Percentiles rank a stretch among this genome's conserved stretches.
Evolutionary conservation across 2,329 filamentous ascomycete genomes (phyloP).

Genomic region (Graphilbum ipis-grandicollis): DNA sequence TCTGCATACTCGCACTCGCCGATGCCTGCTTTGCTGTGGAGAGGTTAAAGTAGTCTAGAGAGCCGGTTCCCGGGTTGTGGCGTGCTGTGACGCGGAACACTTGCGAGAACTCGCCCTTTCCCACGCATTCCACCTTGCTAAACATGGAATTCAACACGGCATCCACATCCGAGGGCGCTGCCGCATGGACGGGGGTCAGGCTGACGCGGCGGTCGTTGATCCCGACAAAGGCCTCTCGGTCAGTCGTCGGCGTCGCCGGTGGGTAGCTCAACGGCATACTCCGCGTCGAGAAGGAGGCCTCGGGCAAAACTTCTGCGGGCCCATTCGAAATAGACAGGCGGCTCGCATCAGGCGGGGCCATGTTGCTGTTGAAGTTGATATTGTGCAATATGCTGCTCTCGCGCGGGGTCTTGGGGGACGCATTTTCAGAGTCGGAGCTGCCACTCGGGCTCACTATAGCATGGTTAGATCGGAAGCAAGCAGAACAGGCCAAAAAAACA

Average conservation of each 20-base stretch:
- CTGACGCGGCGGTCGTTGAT: constrained; percentile 39
- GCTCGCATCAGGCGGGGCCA: constrained; percentile 65
- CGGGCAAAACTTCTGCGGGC: not conserved
- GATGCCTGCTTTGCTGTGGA: constrained; percentile 7
- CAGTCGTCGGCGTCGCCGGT: constrained; percentile 69
- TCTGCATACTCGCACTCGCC: constrained; percentile 14
- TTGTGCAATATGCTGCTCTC: constrained; percentile 28
- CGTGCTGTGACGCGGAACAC: constrained; percentile 60
- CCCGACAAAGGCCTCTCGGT: constrained; percentile 30
- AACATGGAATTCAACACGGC: constrained; percentile 59
- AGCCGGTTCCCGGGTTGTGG: constrained; percentile 10
- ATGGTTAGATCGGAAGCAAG: no score
- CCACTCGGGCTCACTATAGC: constrained; percentile 43
- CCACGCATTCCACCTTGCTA: constrained; percentile 61
- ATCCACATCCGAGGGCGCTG: constrained; percentile 59
- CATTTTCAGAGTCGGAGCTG: constrained; percentile 27
- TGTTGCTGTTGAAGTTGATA: constrained; percentile 10
- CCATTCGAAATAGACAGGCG: constrained; percentile 60
- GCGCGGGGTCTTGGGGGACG: constrained; percentile 61
- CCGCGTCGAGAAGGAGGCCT: not conserved
- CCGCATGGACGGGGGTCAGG: constrained; percentile 52
- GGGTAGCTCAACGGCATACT: constrained; percentile 21
- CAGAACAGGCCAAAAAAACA: no score
- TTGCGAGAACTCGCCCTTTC: constrained; percentile 81
- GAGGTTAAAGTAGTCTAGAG: constrained; percentile 18